Conservation (phyloP, 192 early-diverging fungal species). For the Thamnidium elegans region DNA sequence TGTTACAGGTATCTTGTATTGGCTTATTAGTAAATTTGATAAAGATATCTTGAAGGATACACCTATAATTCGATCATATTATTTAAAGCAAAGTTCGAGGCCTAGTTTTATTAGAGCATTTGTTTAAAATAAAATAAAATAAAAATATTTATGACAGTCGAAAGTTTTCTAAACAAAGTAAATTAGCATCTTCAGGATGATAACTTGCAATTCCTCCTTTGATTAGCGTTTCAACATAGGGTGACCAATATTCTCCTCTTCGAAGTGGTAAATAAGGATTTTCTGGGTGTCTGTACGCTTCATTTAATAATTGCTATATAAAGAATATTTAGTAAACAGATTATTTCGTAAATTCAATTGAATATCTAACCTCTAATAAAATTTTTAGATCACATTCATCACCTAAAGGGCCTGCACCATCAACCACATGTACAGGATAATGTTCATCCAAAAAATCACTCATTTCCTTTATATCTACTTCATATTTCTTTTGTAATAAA, state of each 20-base stretch:
- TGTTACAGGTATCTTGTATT: neutral
- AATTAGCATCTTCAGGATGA: conserved; percentile 45
- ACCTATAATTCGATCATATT: neutral
- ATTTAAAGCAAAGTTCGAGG: conserved; percentile 1
- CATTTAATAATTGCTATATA: conserved; percentile 52
- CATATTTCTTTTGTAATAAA: neutral
- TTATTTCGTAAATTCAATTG: neutral
- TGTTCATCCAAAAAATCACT: conserved; percentile 31
- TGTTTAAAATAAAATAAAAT: neutral
- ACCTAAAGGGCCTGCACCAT: neutral
- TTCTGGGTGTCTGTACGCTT: conserved; percentile 31
- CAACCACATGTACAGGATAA: conserved; percentile 25
- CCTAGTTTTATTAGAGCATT: conserved; percentile 6
- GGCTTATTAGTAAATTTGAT: neutral
- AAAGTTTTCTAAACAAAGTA: conserved; percentile 43
- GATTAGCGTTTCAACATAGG: conserved; percentile 51
- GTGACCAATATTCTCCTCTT: conserved; percentile 48
- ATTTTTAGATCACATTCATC: conserved; percentile 21
- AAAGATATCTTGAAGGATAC: neutral
- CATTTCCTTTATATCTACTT: conserved; percentile 3
- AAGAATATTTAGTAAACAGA: neutral
- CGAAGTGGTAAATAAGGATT: conserved; percentile 44
- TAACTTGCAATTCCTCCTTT: conserved; percentile 48
- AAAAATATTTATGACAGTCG: neutral
- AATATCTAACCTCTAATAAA: conserved; percentile 18